These are phyloP conservation scores for Diddensiella caesifluorescens DNA, from an alignment of 805 yeast genomes.

Conservation along the genomic window DNA sequence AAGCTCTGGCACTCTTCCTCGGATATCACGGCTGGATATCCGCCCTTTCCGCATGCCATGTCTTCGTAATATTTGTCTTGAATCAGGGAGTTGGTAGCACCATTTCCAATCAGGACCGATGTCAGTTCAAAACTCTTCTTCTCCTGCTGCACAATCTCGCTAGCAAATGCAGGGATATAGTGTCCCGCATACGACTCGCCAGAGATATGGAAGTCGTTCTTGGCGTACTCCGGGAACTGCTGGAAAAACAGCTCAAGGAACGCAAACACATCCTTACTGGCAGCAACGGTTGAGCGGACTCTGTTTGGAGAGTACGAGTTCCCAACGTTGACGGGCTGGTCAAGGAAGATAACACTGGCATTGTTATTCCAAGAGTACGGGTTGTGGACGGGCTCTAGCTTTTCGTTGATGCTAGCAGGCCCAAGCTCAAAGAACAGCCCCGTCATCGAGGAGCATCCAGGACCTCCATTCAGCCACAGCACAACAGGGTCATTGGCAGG, in stretches of 20 bases:
- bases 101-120: conserved; percentile 85
- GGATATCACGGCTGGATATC: conserved; percentile 66
- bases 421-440: conserved; percentile 86
- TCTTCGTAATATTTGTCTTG: conserved; percentile 79
- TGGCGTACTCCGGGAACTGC: conserved; percentile 55
- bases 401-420: conserved; percentile 61
- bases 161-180: conserved; percentile 84
- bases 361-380: conserved; percentile 80
- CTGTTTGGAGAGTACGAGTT: conserved; percentile 59
- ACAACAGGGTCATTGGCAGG: conserved; percentile 82
- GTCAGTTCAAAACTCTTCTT: conserved; percentile 60
- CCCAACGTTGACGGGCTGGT: conserved; percentile 86
- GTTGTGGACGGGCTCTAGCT: conserved; percentile 59
- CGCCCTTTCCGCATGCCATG: conserved; percentile 95
- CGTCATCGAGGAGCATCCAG: conserved; percentile 87
- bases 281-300: conserved; percentile 70
- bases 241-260: conserved; percentile 74
- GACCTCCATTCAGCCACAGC: conserved; percentile 91
- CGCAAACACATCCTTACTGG: conserved; percentile 77
- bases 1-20: conserved; percentile 72
- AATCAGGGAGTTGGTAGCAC: conserved; percentile 77
- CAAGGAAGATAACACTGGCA: conserved; percentile 80
- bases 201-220: conserved; percentile 71
- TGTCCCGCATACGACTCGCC: conserved; percentile 92
- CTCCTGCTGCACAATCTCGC: conserved; percentile 64